A percentile compares a stretch with the other conserved stretches of the same genome.
Conservation (phyloP, 1,284 basidiomycete species). For the Termitomyces sp. region DNA sequence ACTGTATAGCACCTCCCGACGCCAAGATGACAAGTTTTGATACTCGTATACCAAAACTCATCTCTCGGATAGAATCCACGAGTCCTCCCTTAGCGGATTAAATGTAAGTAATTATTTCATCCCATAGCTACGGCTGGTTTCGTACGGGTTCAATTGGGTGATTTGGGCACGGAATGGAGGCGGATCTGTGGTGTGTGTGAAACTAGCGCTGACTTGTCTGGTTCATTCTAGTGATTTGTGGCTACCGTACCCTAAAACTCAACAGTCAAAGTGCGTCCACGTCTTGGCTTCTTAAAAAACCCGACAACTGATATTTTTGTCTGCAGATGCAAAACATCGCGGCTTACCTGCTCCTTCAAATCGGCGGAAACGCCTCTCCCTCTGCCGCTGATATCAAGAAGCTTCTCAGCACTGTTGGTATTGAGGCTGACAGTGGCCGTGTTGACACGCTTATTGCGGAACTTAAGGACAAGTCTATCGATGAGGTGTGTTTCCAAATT, state of each 20-base stretch:
- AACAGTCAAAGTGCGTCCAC: slow-evolving; percentile 36
- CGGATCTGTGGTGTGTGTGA: not conserved
- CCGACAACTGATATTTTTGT: not conserved
- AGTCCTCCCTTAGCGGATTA: slow-evolving; percentile 85
- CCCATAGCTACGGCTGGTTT: not conserved
- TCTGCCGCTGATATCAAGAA: slow-evolving; percentile 87
- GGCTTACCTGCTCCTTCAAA: slow-evolving; percentile 96
- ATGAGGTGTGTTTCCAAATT: slow-evolving; percentile 52
- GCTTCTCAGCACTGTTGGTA: slow-evolving; percentile 83
- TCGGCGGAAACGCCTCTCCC: slow-evolving; percentile 89
- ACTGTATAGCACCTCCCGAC: slow-evolving; percentile 51
- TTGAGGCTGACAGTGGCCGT: slow-evolving; percentile 85
- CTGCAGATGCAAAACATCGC: slow-evolving; percentile 92
- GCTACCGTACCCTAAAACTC: slow-evolving; percentile 55
- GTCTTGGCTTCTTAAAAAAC: not conserved
- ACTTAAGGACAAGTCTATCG: slow-evolving; percentile 89
- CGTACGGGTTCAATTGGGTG: not conserved
- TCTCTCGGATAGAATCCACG: slow-evolving; percentile 80
- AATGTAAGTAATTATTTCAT: slow-evolving; percentile 45
- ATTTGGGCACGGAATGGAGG: not conserved
- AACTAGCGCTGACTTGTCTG: slow-evolving; percentile 6
- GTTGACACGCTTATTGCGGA: slow-evolving; percentile 87
- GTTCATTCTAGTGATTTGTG: slow-evolving; percentile 73
- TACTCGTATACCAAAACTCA: slow-evolving; percentile 15
- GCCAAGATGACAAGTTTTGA: slow-evolving; percentile 12